Evolutionary conservation across 768 basidiomycete genomes (phyloP).

Genomic region (Lactarius akahatsu): DNA sequence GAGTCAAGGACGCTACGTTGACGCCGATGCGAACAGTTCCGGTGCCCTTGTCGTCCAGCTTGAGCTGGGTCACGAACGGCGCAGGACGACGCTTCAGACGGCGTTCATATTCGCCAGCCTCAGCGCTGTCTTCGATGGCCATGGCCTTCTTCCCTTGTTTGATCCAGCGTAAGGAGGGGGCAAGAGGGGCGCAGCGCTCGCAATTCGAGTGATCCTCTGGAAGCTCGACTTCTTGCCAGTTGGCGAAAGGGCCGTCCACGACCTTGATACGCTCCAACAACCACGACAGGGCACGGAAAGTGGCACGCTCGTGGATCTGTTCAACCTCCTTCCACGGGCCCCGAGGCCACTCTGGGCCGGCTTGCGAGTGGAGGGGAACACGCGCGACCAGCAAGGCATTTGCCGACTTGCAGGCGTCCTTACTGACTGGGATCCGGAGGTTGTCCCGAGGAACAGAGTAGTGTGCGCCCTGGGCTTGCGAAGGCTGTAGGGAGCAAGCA

Average conservation of each 20-base stretch:
- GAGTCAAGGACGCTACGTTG: slow-evolving; percentile 83
- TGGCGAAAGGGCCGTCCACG: slow-evolving; percentile 59
- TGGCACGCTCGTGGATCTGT: slow-evolving; percentile 78
- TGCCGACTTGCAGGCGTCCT: slow-evolving; percentile 70
- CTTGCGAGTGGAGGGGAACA: slow-evolving; percentile 68
- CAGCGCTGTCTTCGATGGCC: slow-evolving; percentile 78
- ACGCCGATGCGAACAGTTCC: slow-evolving; percentile 83
- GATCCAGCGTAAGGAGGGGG: slow-evolving; percentile 77
- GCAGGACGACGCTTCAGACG: slow-evolving; percentile 82
- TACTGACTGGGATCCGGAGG: slow-evolving; percentile 51
- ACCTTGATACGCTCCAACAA: slow-evolving; percentile 79
- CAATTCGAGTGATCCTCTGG: slow-evolving; percentile 54
- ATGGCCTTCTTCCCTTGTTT: slow-evolving; percentile 54
- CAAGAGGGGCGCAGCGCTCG: slow-evolving; percentile 75
- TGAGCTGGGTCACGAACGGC: slow-evolving; percentile 85
- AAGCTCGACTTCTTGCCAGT: slow-evolving; percentile 63
- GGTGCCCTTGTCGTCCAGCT: slow-evolving; percentile 54
- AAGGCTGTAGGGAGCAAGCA: slow-evolving; percentile 5
- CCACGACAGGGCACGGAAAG: slow-evolving; percentile 84
- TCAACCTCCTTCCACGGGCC: slow-evolving; percentile 79
- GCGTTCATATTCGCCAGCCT: slow-evolving; percentile 89
- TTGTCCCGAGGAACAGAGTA: slow-evolving; percentile 62
- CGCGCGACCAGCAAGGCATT: slow-evolving; percentile 75
- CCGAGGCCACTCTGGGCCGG: slow-evolving; percentile 76
- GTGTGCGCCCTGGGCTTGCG: slow-evolving; percentile 48